Conservation (phyloP, 306 rosid species). For the Spatholobus suberectus region DNA sequence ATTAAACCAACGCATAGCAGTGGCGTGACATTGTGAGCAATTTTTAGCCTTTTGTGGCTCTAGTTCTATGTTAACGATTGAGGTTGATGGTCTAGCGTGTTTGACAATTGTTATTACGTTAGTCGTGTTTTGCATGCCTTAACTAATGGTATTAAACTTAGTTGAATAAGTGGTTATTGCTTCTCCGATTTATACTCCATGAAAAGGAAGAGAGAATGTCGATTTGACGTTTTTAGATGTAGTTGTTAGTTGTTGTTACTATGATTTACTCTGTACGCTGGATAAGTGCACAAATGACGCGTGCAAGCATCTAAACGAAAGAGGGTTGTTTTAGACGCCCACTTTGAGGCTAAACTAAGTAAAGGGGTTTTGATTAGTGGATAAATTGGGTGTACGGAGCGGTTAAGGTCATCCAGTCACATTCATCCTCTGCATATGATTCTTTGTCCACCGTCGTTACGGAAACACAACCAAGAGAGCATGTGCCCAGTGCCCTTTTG, state of each 20-base stretch:
- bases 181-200: not conserved
- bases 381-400: not conserved
- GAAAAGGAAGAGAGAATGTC: not conserved
- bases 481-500: not conserved
- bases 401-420: not conserved
- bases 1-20: not conserved
- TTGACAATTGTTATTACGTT: not conserved
- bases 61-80: not conserved
- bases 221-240: conserved; percentile 7
- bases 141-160: not conserved
- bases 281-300: not conserved
- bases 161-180: not conserved
- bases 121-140: not conserved
- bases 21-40: not conserved
- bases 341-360: not conserved
- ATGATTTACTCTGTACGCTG: not conserved
- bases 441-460: not conserved
- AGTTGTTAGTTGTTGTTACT: not conserved
- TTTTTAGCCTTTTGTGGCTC: not conserved
- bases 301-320: not conserved
- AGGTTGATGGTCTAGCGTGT: not conserved
- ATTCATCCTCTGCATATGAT: not conserved
- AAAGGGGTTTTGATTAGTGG: conserved; percentile 3
- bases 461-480: not conserved
- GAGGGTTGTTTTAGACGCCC: not conserved